Base-by-base conservation (phyloP, 2,329 filamentous ascomycete genomes). In the Cadophora malorum region DNA sequence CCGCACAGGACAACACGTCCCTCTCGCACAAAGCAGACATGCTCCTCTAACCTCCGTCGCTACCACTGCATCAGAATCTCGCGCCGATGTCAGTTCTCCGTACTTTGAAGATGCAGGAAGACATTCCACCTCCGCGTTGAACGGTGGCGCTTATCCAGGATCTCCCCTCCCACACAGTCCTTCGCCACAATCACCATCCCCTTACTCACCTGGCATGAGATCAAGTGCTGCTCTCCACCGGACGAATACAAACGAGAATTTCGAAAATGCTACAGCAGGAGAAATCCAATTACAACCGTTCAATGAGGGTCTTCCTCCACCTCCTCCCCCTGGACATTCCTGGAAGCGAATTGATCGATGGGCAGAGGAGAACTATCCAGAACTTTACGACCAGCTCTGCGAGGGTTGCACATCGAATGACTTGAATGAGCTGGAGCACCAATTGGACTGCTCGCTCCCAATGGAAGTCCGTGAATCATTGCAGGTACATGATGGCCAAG, bases 251-350 rank as follows among this genome's bases (percentile, higher is more conserved):
- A 83, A 83, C 68, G 86, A 90, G 67, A 86, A 88, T 59, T 89
- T 91, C 74, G 92, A 96, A 77, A 88, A 88, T 67, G 86, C 90
- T 73, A 89, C 81, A 82, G 88, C 82, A 5, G 92, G 92, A 72
- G 95, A 97, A 79, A 97, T 99, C 70, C 95, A 91, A 74, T 96
- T 99, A 93, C 96, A 97, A 81, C 91, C 91, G 70, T 99, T 99
- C 81, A 89, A 91, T 76, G 94, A 97, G 73, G 96, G 96, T 66
- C 86, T 93, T 28, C 94, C 96, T 2, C 96, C 96, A 2, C 89
- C 96, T 8, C 96, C 96, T 2, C 94, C 96, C 7, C 90, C 97
- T 49, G 80, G 84, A 60, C 94, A 97, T 81, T 97, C 95, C 16
- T 99, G 96, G 96, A 90, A 86, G 78, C 92, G 94, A 80, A 97